Conservation (phyloP, 2,329 filamentous ascomycete species). For the Penicillium psychrosexuale region DNA sequence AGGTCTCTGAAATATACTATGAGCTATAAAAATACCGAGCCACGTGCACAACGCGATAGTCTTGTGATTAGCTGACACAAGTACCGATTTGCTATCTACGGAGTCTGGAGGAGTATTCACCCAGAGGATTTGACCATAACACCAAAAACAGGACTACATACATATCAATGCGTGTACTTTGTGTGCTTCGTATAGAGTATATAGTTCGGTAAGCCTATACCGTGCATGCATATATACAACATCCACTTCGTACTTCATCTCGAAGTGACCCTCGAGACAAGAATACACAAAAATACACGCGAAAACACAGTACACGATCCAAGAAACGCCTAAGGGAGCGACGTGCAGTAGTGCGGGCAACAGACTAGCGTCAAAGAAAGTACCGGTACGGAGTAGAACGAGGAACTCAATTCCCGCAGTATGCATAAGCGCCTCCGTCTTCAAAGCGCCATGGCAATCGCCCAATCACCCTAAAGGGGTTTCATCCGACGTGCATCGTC, state of each 20-base stretch:
- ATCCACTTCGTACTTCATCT: background rate
- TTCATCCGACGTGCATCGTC: conserved; percentile 9
- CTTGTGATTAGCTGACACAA: background rate
- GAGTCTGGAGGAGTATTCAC: background rate
- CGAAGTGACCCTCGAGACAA: background rate
- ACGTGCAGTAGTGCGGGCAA: conserved; percentile 7
- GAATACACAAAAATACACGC: background rate
- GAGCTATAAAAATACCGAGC: background rate
- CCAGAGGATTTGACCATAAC: background rate
- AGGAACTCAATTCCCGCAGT: background rate
- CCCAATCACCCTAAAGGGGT: background rate
- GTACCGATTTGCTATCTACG: background rate
- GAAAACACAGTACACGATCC: background rate
- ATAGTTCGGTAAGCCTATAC: background rate
- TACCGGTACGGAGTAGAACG: background rate
- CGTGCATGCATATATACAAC: background rate
- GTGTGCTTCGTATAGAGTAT: background rate
- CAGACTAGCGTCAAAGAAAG: background rate
- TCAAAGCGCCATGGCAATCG: background rate
- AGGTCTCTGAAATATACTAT: no score
- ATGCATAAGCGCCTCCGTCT: conserved; percentile 14
- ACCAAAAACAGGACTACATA: background rate
- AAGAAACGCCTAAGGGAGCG: conserved; percentile 10
- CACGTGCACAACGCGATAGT: background rate
- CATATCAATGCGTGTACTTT: background rate